Base-by-base conservation (phyloP, 768 basidiomycete species). In the Leccinum olivaceopallidum region DNA sequence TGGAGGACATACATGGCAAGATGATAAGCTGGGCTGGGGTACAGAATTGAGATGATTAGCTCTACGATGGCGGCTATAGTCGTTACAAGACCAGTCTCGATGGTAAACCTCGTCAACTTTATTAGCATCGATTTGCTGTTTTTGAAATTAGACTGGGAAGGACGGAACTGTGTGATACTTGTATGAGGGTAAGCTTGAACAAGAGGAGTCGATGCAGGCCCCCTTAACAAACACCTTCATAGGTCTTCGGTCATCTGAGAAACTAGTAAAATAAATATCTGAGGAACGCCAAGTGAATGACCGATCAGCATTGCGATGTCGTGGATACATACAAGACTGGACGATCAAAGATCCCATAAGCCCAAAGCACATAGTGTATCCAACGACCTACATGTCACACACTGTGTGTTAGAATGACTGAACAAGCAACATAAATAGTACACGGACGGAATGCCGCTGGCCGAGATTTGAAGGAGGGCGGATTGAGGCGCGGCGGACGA, bases 381-480 rank as follows among this genome's bases (percentile, higher is more conserved):
- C 65, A 18, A 69, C 26, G 6, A 59, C 30, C 66, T 70, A 24
- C 2, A n/a, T 5, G n/a, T 7, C 14, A 22, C 26, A n/a, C 6
- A 39, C 18, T 28, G 16, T 60, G 30, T n/a, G 49, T 28, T 39
- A 48, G 1, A 18, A 37, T 4, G 18, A 4, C 20, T 24, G 18
- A 39, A 14, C 16, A 18, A 47, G n/a, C 10, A 12, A 20, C n/a
- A 47, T 20, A 5, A 16, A 53, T 20, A 14, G 20, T 12, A 20
- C 44, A 20, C 71, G 48, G 86, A 72, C 8, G 81, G 71, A 10
- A 90, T 81, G n/a, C 87, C 87, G 60, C 75, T 81, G 3, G 79
- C 78, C 22, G 75, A 69, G 59, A 83, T 82, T 67, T 83, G 75
- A 67, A 83, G 79, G 30, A 84, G 67, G 0, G 79, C 71, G 2